phyloP scores from a whole-genome alignment of 192 early-diverging fungal genomes.

The Coemansia sp. region DNA sequence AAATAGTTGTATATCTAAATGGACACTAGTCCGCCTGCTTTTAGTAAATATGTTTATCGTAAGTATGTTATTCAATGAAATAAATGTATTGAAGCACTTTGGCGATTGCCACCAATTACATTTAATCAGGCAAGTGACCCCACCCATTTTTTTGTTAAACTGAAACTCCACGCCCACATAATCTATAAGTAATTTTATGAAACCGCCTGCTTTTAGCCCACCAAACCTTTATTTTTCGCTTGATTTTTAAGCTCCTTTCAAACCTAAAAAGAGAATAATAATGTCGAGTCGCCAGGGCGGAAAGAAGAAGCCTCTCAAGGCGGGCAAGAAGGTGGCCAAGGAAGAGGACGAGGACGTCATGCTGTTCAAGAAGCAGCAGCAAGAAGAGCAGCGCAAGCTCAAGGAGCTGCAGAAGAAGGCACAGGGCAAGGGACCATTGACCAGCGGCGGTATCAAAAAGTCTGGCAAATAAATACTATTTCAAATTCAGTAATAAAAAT shows the following conservation, averaged over 20 bases:
- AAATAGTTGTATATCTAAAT: too few species aligned
- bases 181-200: too few species aligned
- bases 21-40: too few species aligned
- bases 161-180: too few species aligned
- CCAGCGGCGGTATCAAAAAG: slow-evolving; percentile 75
- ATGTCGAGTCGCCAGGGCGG: slow-evolving; percentile 61
- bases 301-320: slow-evolving; percentile 89
- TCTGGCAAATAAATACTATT: slow-evolving; percentile 56
- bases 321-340: slow-evolving; percentile 65
- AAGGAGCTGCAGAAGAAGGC: slow-evolving; percentile 74
- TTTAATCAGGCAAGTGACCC: too few species aligned
- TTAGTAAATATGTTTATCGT: too few species aligned
- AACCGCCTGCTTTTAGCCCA: too few species aligned
- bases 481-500: neutral
- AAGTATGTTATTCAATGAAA: too few species aligned
- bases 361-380: slow-evolving; percentile 76
- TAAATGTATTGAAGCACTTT: too few species aligned
- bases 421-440: slow-evolving; percentile 58
- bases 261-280: neutral
- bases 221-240: too few species aligned
- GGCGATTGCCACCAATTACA: too few species aligned
- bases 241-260: neutral
- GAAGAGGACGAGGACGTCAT: slow-evolving; percentile 75
- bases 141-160: too few species aligned
- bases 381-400: slow-evolving; percentile 73